Conservation (phyloP, 352 stramenopile genomes). For the Discostella stelligera region DNA sequence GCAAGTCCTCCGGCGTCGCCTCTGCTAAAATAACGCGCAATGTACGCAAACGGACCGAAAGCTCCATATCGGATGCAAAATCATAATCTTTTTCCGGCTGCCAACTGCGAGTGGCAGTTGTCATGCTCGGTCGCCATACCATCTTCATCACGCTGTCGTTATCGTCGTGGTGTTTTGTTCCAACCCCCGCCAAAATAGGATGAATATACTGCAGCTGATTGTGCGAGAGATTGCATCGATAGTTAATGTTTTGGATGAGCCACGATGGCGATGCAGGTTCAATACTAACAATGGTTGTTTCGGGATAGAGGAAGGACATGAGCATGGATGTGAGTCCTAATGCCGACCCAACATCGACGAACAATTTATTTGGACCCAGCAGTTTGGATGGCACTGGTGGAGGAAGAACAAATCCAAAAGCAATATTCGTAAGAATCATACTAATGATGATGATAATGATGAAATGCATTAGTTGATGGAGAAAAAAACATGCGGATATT, state of each 20-base stretch:
- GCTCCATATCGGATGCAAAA: conserved; percentile 52
- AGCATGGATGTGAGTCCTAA: conserved; percentile 65
- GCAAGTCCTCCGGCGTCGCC: conserved; percentile 44
- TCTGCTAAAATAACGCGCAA: conserved; percentile 65
- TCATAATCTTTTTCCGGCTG: conserved; percentile 53
- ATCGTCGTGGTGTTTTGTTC: conserved; percentile 64
- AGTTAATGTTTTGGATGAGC: conserved; percentile 77
- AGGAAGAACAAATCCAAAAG: neutral
- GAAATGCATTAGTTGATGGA: neutral
- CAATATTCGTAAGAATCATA: neutral
- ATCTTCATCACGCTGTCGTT: conserved; percentile 69
- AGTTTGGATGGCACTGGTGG: conserved; percentile 39
- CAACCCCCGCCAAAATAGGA: conserved; percentile 65
- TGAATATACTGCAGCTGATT: conserved; percentile 56
- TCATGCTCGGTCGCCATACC: conserved; percentile 63
- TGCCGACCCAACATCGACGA: conserved; percentile 72
- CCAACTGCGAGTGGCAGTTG: conserved; percentile 62
- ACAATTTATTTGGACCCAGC: conserved; percentile 64
- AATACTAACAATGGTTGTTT: conserved; percentile 64
- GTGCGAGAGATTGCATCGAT: conserved; percentile 63
- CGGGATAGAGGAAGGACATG: conserved; percentile 61
- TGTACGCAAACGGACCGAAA: conserved; percentile 60
- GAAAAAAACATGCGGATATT: neutral
- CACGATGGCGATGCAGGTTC: conserved; percentile 71
- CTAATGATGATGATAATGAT: neutral